These are phyloP conservation scores for Penicillium rolfsii DNA, from an alignment of 2,329 filamentous ascomycete genomes.

Conservation along the genomic window DNA sequence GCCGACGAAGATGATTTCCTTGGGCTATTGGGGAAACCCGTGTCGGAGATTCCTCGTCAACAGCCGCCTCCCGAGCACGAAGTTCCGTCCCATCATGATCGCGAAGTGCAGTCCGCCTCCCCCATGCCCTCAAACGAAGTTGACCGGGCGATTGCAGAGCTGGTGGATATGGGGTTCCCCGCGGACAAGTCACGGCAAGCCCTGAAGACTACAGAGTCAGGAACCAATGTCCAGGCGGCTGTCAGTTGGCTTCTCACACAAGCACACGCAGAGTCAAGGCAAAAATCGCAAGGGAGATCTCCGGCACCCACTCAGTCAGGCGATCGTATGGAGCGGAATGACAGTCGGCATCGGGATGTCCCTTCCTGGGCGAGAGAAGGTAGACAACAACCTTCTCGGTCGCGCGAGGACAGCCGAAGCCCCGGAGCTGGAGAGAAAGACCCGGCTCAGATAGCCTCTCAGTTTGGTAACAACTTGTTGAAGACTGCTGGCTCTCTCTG, in stretches of 20 bases:
- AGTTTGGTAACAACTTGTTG: conserved; percentile 79
- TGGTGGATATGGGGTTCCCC: conserved; percentile 94
- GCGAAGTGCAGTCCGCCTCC: conserved; percentile 22
- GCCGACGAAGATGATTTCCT: conserved; percentile 65
- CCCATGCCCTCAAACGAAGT: conserved; percentile 55
- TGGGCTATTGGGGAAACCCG: conserved; percentile 62
- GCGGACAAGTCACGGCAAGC: conserved; percentile 80
- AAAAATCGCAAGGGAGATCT: conserved; percentile 58
- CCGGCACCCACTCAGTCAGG: conserved; percentile 24
- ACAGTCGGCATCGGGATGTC: conserved; percentile 37
- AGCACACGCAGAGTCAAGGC: conserved; percentile 80
- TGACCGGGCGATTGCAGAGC: conserved; percentile 80
- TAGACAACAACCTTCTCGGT: conserved; percentile 27
- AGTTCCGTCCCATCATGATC: conserved; percentile 17
- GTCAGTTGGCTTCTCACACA: conserved; percentile 89
- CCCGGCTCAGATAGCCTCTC: conserved; percentile 76
- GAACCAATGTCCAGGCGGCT: conserved; percentile 79
- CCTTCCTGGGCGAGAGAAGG: conserved; percentile 69
- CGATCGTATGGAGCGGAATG: conserved; percentile 30
- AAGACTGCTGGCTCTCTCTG: conserved; percentile 95
- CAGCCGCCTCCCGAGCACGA: conserved; percentile 32
- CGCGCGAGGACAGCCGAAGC: conserved; percentile 36
- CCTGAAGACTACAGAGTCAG: conserved; percentile 76
- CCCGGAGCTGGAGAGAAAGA: conserved; percentile 67
- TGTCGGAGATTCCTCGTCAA: conserved; percentile 53